Conservation (phyloP, 768 basidiomycete species). For the Rhodosporidiobolus sp. region DNA sequence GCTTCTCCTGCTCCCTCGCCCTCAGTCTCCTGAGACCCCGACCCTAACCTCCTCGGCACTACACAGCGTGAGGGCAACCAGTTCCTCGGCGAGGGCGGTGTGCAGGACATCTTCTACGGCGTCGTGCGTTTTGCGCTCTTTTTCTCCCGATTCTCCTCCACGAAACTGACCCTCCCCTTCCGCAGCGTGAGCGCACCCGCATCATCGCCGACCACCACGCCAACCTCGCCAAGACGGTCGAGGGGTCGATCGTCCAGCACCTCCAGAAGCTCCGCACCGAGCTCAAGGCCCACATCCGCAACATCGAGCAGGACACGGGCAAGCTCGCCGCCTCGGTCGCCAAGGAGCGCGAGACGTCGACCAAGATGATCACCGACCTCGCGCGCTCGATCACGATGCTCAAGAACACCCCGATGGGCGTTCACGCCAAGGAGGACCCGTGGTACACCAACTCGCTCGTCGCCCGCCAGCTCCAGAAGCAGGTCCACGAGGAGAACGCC, state of each 20-base stretch:
- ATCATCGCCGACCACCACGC: slow-evolving; percentile 92
- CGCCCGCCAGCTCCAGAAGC: slow-evolving; percentile 70
- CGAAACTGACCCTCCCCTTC: not conserved
- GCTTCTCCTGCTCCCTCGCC: too few relatives aligned
- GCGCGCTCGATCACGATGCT: slow-evolving; percentile 79
- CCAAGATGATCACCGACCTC: slow-evolving; percentile 79
- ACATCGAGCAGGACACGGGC: slow-evolving; percentile 47
- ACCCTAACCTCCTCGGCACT: not conserved
- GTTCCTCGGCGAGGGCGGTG: slow-evolving; percentile 94
- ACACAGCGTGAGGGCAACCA: slow-evolving; percentile 62
- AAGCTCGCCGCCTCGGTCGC: slow-evolving; percentile 62
- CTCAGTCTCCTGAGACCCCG: not conserved
- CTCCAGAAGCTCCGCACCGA: slow-evolving; percentile 89
- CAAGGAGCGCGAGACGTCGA: slow-evolving; percentile 84
- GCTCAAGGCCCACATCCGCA: slow-evolving; percentile 94
- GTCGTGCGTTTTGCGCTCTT: slow-evolving; percentile 52
- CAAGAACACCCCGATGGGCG: slow-evolving; percentile 89
- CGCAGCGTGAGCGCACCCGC: slow-evolving; percentile 76
- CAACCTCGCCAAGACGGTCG: slow-evolving; percentile 90
- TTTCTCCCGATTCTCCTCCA: not conserved
- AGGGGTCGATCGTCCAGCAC: slow-evolving; percentile 95
- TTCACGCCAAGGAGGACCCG: slow-evolving; percentile 77
- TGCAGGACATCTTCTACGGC: slow-evolving; percentile 80
- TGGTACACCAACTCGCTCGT: slow-evolving; percentile 66
- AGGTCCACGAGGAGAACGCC: slow-evolving; percentile 91